These are phyloP conservation scores for Yamadazyma epiphylla DNA, from an alignment of 1,139 yeast species.

Conservation along the genomic window DNA sequence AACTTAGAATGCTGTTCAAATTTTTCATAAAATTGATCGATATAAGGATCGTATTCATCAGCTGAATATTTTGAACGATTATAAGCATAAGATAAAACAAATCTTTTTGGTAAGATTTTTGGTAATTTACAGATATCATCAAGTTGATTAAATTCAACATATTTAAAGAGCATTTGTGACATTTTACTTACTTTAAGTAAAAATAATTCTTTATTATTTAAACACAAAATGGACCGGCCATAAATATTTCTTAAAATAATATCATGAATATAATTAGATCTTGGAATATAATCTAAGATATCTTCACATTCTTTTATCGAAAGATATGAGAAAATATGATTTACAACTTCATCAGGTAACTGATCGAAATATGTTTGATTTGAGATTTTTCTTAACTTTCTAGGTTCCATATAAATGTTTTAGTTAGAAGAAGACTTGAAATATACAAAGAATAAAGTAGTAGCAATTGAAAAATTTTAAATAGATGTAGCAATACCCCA, in stretches of 20 bases:
- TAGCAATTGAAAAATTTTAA: background rate
- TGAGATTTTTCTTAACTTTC: constrained; percentile 1
- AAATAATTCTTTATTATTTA: constrained; percentile 6
- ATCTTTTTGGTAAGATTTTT: constrained; percentile 9
- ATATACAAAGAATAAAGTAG: background rate
- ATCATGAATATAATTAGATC: background rate
- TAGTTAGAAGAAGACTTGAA: background rate
- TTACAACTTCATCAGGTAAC: constrained; percentile 13
- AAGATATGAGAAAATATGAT: constrained; percentile 11
- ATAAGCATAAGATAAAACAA: constrained; percentile 13
- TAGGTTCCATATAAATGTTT: background rate
- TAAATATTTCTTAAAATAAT: constrained; percentile 8
- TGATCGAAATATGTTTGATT: constrained; percentile 3
- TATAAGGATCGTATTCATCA: constrained; percentile 7
- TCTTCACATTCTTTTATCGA: constrained; percentile 12
- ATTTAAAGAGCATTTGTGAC: constrained; percentile 10
- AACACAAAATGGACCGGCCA: constrained; percentile 11
- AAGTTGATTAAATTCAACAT: constrained; percentile 7
- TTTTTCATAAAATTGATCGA: constrained; percentile 4
- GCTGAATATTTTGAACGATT: constrained; percentile 7
- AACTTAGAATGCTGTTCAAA: constrained; percentile 3
- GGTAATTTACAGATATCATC: constrained; percentile 2
- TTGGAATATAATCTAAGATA: constrained; percentile 5
- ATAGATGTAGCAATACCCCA: constrained; percentile 4
- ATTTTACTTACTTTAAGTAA: constrained; percentile 2